Conservation (phyloP, 2,329 filamentous ascomycete genomes). For the Colletotrichum sp. region DNA sequence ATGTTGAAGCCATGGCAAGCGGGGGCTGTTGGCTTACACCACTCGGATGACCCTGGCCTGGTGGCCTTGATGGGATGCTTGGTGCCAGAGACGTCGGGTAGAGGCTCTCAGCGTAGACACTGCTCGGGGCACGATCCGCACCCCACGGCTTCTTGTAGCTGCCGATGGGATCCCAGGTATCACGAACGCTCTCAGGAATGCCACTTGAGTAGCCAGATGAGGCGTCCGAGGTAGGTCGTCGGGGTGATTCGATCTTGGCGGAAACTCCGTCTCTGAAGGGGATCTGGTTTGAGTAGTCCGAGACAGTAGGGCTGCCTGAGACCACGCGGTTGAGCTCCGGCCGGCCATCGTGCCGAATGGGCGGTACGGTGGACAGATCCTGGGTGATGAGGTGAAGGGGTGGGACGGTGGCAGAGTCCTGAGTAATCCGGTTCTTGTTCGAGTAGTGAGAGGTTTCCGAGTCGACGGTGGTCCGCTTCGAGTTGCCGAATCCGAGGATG, state of each 20-base stretch:
- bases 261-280: constrained; percentile 62
- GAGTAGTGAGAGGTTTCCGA: constrained; percentile 67
- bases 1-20: constrained; percentile 52
- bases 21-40: constrained; percentile 55
- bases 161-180: constrained; percentile 57
- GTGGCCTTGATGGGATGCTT: constrained; percentile 35
- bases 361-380: constrained; percentile 71
- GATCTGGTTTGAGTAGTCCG: constrained; percentile 59
- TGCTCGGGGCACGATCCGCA: constrained; percentile 55
- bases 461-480: constrained; percentile 54
- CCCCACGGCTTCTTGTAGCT: constrained; percentile 51
- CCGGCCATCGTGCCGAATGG: constrained; percentile 68
- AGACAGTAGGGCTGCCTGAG: constrained; percentile 73
- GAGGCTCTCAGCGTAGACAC: constrained; percentile 52
- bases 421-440: constrained; percentile 56
- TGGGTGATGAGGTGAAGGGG: constrained; percentile 67
- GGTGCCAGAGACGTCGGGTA: constrained; percentile 48
- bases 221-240: constrained; percentile 53
- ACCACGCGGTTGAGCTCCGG: constrained; percentile 70
- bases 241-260: constrained; percentile 58
- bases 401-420: constrained; percentile 73
- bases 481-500: constrained; percentile 63
- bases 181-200: constrained; percentile 67
- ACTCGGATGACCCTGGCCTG: constrained; percentile 27
- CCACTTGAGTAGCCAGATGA: constrained; percentile 69